Percentiles rank a stretch among this genome's conserved stretches.
phyloP scores from a whole-genome alignment of 345 rosid species.

The Aegle marmelos region DNA sequence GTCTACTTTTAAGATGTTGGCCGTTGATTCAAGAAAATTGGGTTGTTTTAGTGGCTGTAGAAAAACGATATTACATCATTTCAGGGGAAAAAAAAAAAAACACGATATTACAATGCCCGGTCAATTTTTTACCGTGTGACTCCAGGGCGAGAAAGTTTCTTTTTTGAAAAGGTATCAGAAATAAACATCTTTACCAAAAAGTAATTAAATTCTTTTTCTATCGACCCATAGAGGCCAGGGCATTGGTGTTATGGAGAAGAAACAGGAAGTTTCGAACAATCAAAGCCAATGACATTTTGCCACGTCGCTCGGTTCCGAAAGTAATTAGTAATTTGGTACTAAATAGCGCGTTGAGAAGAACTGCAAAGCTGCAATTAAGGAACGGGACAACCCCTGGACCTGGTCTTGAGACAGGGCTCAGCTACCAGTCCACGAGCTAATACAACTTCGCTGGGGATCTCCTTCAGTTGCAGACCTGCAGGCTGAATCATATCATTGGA shows the following conservation, averaged over 20 bases:
- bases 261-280: background rate
- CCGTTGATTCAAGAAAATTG: background rate
- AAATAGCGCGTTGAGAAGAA: background rate
- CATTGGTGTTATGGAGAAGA: background rate
- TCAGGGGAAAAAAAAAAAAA: too few species aligned
- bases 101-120: background rate
- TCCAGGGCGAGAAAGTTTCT: background rate
- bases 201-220: background rate
- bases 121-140: background rate
- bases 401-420: background rate
- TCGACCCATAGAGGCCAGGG: background rate
- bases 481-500: background rate
- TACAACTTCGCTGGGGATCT: background rate
- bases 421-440: background rate
- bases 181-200: background rate
- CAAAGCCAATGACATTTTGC: background rate
- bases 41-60: background rate
- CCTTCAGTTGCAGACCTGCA: background rate
- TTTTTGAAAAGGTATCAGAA: background rate
- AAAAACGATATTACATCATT: background rate
- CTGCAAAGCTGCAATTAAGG: background rate
- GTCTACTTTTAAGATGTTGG: background rate
- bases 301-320: background rate
- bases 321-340: background rate
- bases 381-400: background rate